Percentiles rank a stretch among this genome's conserved stretches.
Conservation (phyloP, 139 green algal species). For the Haematococcus lacustris region DNA sequence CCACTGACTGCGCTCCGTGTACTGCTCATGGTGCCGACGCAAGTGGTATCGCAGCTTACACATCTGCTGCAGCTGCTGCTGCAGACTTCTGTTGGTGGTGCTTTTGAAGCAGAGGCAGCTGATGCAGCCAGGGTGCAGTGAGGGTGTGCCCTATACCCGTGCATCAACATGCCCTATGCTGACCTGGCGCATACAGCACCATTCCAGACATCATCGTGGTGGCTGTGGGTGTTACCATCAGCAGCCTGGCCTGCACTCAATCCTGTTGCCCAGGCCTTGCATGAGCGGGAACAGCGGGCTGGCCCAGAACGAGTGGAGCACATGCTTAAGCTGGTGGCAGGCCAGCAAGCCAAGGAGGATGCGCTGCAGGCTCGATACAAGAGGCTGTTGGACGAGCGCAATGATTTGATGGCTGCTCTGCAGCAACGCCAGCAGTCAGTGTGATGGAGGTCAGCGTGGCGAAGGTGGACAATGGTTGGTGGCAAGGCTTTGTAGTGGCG, state of each 20-base stretch:
- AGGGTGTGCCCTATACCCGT: no score
- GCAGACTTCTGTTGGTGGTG: not conserved
- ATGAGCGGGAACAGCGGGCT: conserved; percentile 54
- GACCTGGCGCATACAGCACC: not conserved
- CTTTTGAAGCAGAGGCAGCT: no score
- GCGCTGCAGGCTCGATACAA: conserved; percentile 58
- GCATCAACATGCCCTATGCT: no score
- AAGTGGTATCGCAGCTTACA: no score
- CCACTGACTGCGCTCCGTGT: not conserved
- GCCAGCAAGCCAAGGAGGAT: conserved; percentile 47
- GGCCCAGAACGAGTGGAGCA: conserved; percentile 48
- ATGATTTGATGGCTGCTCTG: no score
- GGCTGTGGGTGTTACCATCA: not conserved
- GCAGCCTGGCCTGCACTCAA: not conserved
- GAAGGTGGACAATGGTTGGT: no score
- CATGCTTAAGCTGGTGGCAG: conserved; percentile 34
- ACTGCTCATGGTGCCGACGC: not conserved
- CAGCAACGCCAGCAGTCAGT: no score
- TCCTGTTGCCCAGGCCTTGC: conserved; percentile 28
- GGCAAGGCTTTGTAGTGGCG: no score
- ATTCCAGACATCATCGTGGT: not conserved
- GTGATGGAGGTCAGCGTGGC: no score
- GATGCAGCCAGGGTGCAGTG: not conserved
- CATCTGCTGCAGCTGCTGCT: no score
- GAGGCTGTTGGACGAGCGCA: conserved; percentile 11